Percentiles rank a stretch among this genome's conserved stretches.
These are phyloP conservation scores for Arabidopsis lyrata DNA, from an alignment of 441 rosid species.

Conservation along the genomic window DNA sequence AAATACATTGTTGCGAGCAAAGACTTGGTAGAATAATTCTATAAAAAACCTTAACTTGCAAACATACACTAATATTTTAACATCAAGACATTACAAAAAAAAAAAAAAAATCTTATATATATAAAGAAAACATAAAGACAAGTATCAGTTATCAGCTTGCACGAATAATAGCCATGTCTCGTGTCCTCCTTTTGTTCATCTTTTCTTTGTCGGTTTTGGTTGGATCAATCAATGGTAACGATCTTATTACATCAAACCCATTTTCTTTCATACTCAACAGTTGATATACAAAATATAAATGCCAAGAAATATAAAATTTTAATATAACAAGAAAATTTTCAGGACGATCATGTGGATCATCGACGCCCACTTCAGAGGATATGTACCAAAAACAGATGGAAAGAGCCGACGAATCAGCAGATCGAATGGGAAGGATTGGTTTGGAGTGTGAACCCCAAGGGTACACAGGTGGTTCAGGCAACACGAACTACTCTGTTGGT, in stretches of 20 bases:
- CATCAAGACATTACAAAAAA: neutral
- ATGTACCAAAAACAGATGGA: neutral
- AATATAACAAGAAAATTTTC: neutral
- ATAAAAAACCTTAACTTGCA: neutral
- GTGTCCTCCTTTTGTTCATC: no score
- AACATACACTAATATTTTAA: no score
- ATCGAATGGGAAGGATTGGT: neutral
- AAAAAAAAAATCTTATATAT: no score
- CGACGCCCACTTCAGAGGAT: no score
- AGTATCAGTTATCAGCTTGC: no score
- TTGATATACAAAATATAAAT: no score
- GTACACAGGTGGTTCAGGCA: neutral
- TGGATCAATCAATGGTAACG: no score
- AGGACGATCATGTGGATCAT: conserved; percentile 13
- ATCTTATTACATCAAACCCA: no score
- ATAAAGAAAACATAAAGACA: neutral
- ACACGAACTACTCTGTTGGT: neutral
- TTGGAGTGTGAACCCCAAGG: neutral
- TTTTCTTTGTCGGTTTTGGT: no score
- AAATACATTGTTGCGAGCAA: neutral
- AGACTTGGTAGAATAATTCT: neutral
- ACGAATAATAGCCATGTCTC: no score
- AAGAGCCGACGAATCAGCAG: neutral
- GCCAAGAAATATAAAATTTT: no score
- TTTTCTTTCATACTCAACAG: no score